phyloP scores from a whole-genome alignment of 2,329 filamentous ascomycete genomes.

The Plectosphaerella sp. region DNA sequence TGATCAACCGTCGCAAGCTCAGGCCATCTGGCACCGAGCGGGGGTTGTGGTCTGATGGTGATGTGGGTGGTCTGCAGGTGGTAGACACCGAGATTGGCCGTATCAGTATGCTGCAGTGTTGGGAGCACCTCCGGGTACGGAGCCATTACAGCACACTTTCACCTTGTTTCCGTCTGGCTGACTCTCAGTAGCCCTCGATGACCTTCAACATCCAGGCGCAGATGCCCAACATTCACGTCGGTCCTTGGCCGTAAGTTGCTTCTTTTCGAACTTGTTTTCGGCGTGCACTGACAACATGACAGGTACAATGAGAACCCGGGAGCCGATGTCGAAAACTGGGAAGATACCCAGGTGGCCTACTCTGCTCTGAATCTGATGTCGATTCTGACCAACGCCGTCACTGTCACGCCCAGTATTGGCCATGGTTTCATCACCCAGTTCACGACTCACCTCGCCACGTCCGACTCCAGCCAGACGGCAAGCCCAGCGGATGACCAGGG shows the following conservation, averaged over 20 bases:
- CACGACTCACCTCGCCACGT: not conserved
- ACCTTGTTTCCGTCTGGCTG: not conserved
- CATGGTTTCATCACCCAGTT: not conserved
- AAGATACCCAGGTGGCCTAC: not conserved
- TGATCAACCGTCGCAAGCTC: slow-evolving; percentile 39
- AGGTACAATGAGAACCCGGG: slow-evolving; percentile 5
- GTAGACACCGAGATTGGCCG: slow-evolving; percentile 32
- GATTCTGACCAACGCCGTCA: not conserved
- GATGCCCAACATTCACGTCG: slow-evolving; percentile 1
- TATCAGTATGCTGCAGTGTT: slow-evolving; percentile 42
- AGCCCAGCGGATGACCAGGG: slow-evolving; percentile 1
- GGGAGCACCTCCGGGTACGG: slow-evolving; percentile 31
- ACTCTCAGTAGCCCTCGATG: slow-evolving; percentile 1
- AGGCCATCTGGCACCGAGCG: slow-evolving; percentile 50
- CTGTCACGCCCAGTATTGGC: not conserved
- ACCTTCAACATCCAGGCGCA: slow-evolving; percentile 6
- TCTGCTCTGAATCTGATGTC: not conserved
- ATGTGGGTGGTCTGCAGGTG: slow-evolving; percentile 32
- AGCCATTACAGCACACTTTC: no score
- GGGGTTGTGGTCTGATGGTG: slow-evolving; percentile 42
- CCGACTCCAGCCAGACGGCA: not conserved
- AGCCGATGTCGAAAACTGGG: not conserved
- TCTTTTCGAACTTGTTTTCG: not conserved
- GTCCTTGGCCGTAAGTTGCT: slow-evolving; percentile 1
- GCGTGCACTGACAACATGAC: not conserved